These are phyloP conservation scores for Cystobasidium tubakii DNA, from an alignment of 768 basidiomycete genomes.

Conservation along the genomic window DNA sequence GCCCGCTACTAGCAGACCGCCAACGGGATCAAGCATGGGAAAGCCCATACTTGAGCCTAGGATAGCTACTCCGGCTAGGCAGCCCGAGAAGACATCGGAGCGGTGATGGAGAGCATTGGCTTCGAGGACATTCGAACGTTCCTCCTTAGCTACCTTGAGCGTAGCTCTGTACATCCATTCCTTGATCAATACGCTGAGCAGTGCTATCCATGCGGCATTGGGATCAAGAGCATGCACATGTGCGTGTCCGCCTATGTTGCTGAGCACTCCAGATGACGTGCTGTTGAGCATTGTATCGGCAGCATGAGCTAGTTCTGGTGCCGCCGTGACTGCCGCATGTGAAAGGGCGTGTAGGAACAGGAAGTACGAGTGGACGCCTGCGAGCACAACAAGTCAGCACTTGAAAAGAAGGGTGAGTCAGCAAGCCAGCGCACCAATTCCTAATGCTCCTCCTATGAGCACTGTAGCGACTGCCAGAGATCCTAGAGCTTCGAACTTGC, in stretches of 20 bases:
- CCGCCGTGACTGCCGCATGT: conserved; percentile 54
- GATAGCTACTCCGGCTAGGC: conserved; percentile 87
- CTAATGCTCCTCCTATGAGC: conserved; percentile 73
- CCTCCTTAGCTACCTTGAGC: conserved; percentile 73
- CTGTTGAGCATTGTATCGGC: conserved; percentile 40
- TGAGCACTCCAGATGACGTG: conserved; percentile 40
- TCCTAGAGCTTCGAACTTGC: conserved; percentile 91
- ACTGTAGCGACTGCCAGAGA: conserved; percentile 83
- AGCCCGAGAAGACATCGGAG: conserved; percentile 89
- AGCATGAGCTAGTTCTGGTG: conserved; percentile 20
- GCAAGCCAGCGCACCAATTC: conserved; percentile 52
- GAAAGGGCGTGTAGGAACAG: conserved; percentile 69
- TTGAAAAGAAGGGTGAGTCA: background rate
- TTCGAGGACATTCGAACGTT: conserved; percentile 79
- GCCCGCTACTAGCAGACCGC: conserved; percentile 57
- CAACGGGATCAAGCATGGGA: conserved; percentile 86
- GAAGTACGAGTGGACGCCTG: conserved; percentile 80
- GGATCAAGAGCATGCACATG: conserved; percentile 67
- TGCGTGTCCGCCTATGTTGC: conserved; percentile 48
- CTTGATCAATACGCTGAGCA: conserved; percentile 69
- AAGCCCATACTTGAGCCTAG: conserved; percentile 65
- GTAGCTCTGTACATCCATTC: conserved; percentile 78
- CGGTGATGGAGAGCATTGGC: conserved; percentile 98
- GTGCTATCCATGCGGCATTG: conserved; percentile 96
- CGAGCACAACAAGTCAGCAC: conserved; percentile 39